Percentiles rank a stretch among this genome's conserved stretches.
Evolutionary conservation across 1,284 basidiomycete species (phyloP).

Genomic region (Phylloporus gajari): DNA sequence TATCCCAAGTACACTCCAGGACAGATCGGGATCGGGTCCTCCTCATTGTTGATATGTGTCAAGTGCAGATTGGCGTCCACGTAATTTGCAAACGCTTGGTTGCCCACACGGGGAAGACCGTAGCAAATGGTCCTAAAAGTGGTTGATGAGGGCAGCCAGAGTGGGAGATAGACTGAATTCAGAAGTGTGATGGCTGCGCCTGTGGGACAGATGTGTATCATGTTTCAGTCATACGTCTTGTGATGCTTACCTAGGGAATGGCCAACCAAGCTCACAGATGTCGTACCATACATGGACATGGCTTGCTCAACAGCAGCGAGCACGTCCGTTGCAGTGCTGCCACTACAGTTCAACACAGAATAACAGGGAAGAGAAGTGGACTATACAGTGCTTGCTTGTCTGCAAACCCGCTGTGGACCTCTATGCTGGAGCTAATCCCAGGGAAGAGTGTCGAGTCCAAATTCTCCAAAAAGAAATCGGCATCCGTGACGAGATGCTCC

Average conservation of each 20-base stretch:
- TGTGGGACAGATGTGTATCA: conserved; percentile 4
- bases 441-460: conserved; percentile 67
- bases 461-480: conserved; percentile 52
- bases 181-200: conserved; percentile 65
- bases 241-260: conserved; percentile 64
- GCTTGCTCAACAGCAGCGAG: conserved; percentile 60
- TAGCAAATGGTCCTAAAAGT: conserved; percentile 54
- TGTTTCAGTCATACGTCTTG: neutral
- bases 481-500: conserved; percentile 63
- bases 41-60: conserved; percentile 64
- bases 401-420: conserved; percentile 69
- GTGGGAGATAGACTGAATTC: conserved; percentile 53
- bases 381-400: conserved; percentile 55
- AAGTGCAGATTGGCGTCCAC: conserved; percentile 60
- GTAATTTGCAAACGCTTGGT: conserved; percentile 69
- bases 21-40: conserved; percentile 60
- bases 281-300: conserved; percentile 52
- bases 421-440: conserved; percentile 58
- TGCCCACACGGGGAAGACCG: conserved; percentile 74
- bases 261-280: conserved; percentile 61
- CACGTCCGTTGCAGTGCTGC: conserved; percentile 60
- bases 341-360: neutral
- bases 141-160: conserved; percentile 48
- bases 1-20: conserved; percentile 65
- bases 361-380: conserved; percentile 43